These are phyloP conservation scores for Cubamyces lactineus DNA, from an alignment of 768 basidiomycete species.

Conservation along the genomic window DNA sequence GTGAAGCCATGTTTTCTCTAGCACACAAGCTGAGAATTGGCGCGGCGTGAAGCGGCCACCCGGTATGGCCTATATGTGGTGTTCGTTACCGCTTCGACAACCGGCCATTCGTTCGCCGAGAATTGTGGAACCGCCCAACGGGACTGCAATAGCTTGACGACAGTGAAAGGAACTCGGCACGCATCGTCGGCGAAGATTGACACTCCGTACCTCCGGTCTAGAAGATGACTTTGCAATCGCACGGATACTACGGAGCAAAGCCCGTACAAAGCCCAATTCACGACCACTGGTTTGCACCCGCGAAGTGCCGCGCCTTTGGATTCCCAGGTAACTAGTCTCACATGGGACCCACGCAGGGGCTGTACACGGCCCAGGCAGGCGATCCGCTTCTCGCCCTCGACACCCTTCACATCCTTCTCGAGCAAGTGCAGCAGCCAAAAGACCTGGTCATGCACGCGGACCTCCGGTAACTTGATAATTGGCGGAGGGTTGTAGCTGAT, in stretches of 20 bases:
- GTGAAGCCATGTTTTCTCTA: no score
- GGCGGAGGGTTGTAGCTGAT: neutral
- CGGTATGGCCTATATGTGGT: no score
- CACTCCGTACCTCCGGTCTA: neutral
- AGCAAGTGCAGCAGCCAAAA: neutral
- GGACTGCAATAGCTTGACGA: no score
- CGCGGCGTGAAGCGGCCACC: no score
- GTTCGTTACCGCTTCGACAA: no score
- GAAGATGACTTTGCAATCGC: neutral
- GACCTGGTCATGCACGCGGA: neutral
- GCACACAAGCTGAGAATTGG: no score
- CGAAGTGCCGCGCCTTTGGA: neutral
- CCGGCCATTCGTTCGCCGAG: no score
- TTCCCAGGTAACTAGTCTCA: neutral
- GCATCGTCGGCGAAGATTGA: no score
- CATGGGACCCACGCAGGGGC: conserved; percentile 3
- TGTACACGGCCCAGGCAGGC: conserved; percentile 7
- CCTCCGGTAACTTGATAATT: conserved; percentile 5
- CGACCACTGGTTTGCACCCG: neutral
- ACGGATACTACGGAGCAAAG: no score
- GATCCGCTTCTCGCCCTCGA: neutral
- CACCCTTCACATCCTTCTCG: conserved; percentile 7
- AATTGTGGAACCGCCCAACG: no score
- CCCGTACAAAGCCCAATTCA: neutral
- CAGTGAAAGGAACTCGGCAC: no score